Conservation (phyloP, 23 red algal genomes). For the Gracilaria gracilis region DNA sequence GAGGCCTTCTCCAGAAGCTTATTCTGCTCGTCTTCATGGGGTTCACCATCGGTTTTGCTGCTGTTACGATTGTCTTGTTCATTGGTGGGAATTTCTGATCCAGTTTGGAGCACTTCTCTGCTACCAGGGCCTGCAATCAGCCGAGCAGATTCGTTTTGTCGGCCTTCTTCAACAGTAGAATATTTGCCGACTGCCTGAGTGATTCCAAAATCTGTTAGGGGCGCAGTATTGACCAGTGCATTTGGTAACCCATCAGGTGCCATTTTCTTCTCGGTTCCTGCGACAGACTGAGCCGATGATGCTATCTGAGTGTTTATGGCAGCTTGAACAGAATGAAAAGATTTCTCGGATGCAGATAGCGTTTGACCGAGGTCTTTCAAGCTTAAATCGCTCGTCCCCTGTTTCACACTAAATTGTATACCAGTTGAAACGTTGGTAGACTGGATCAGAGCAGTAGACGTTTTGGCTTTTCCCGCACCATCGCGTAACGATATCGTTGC, state of each 20-base stretch:
- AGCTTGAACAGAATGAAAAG: neutral
- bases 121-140: neutral
- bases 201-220: neutral
- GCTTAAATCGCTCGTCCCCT: neutral
- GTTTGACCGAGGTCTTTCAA: neutral
- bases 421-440: neutral
- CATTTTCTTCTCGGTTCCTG: neutral
- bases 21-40: neutral
- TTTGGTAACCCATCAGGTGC: neutral
- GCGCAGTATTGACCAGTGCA: neutral
- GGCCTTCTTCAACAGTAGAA: neutral
- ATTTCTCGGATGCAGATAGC: neutral
- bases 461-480: neutral
- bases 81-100: neutral
- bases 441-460: neutral
- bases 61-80: neutral
- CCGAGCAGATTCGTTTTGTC: neutral
- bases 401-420: neutral
- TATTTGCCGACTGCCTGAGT: neutral
- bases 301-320: neutral
- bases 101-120: neutral
- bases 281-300: neutral
- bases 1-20: conserved; percentile 2
- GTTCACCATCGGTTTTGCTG: neutral
- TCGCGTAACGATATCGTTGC: too few relatives aligned